Base-by-base conservation (phyloP, 2,329 filamentous ascomycete species). In the Trichoderma asperellum region DNA sequence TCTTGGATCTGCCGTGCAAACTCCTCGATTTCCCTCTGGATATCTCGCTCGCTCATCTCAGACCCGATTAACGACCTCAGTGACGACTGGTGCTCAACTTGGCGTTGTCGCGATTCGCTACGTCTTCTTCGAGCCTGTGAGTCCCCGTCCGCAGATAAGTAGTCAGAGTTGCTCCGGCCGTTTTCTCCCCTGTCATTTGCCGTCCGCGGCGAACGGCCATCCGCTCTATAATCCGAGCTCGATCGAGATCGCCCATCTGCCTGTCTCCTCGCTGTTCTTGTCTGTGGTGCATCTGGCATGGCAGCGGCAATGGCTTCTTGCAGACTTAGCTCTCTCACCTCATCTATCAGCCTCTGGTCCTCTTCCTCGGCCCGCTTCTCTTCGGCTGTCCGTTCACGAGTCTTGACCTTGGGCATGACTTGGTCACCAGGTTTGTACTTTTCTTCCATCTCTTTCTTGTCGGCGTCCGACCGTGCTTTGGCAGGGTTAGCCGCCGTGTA, bases 1-100 rank as follows among this genome's bases (percentile, higher is more conserved):
- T 95, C 91, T 73, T 94, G 87, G 70, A 97, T 97, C 77, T 97
- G 93, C 55, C 93, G 88, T 73, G 96, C 87, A 74, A 97, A 96
- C 70, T 96, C 93, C 73, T 96, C 88, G 70, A 97, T 96, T 77
- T 97, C 94, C 70, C 92, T 89, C 77, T 97, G 92, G 74, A 97
- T 90, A 73, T 95, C 91, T 24, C 89, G 86, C 57, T 91, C 89
- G 73, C 92, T 92, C 69, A 92, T 85, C 71, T 94, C 91, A 5
- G 90, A 87, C 75, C 92, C 94, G 70, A 98, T 89, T 70, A 98
- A 81, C 11, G 92, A 97, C 65, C 94, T 85, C 72, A 98, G 82
- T 70, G 94, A 97, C 0, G 93, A 91, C 81, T 98, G 95, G 76
- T 97, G 95, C 76, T 96, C 93, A 59, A 97, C 85, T 64, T 89